A percentile compares a stretch with the other conserved stretches of the same genome.
phyloP scores from a whole-genome alignment of 495 filamentous ascomycete genomes.

The Talaromyces borbonicus region DNA sequence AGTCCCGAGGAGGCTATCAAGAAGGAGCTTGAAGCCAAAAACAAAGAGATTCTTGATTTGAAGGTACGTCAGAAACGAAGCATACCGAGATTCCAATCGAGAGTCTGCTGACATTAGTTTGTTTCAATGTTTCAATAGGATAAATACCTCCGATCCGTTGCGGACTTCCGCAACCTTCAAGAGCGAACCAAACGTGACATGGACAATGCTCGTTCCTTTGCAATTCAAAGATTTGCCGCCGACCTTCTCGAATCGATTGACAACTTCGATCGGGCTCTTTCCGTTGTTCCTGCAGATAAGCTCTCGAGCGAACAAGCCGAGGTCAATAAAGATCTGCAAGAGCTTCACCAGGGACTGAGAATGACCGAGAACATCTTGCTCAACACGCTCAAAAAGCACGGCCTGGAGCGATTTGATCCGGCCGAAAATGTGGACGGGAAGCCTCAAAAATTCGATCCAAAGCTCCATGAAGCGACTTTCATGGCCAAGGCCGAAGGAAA shows the following conservation, averaged over 20 bases:
- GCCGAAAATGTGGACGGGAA: slow-evolving; percentile 41
- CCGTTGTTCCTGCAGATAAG: slow-evolving; percentile 64
- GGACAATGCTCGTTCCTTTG: slow-evolving; percentile 77
- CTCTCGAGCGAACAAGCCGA: slow-evolving; percentile 39
- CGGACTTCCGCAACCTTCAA: slow-evolving; percentile 95
- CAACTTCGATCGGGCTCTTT: slow-evolving; percentile 88
- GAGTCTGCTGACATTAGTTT: neutral
- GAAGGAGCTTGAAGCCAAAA: slow-evolving; percentile 73
- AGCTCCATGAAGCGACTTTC: slow-evolving; percentile 92
- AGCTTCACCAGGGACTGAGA: slow-evolving; percentile 77
- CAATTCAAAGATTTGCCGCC: slow-evolving; percentile 87
- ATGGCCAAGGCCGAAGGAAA: slow-evolving; percentile 73
- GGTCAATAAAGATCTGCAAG: slow-evolving; percentile 56
- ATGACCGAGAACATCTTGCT: slow-evolving; percentile 92
- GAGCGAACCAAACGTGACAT: slow-evolving; percentile 88
- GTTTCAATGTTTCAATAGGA: slow-evolving; percentile 47
- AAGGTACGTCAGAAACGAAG: slow-evolving; percentile 51
- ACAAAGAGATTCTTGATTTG: slow-evolving; percentile 70
- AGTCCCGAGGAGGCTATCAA: slow-evolving; percentile 34
- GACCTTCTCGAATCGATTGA: slow-evolving; percentile 92
- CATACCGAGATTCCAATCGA: no score
- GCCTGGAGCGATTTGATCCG: slow-evolving; percentile 81
- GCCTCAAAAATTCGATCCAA: slow-evolving; percentile 74
- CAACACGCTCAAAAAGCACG: slow-evolving; percentile 84
- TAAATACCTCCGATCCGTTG: slow-evolving; percentile 82